Evolutionary conservation across 768 basidiomycete genomes (phyloP).

Genomic region (Pisolithus tinctorius): DNA sequence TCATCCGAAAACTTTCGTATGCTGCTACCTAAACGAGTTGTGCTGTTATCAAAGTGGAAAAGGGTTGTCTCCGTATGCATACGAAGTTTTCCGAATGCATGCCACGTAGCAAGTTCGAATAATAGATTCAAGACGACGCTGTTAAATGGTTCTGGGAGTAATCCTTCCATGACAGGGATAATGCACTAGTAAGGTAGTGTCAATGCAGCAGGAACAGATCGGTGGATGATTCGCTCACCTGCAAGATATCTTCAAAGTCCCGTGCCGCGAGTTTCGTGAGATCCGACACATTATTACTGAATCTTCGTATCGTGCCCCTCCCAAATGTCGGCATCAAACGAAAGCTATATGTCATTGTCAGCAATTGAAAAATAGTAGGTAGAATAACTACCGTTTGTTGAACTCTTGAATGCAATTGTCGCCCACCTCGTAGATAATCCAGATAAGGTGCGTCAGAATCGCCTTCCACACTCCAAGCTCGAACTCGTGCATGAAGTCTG

Average conservation of each 20-base stretch:
- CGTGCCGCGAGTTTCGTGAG: slow-evolving; percentile 30
- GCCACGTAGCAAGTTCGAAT: no score
- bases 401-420: slow-evolving; percentile 14
- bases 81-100: no score
- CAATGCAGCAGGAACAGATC: no score
- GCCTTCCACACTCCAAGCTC: background rate
- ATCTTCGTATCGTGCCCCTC: slow-evolving; percentile 22
- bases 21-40: no score
- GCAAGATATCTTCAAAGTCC: slow-evolving; percentile 35
- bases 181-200: no score
- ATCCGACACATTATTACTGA: slow-evolving; percentile 26
- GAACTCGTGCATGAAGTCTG: slow-evolving; percentile 29
- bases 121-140: no score
- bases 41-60: no score
- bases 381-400: slow-evolving; percentile 18
- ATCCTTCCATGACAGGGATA: no score
- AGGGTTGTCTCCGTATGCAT: no score
- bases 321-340: slow-evolving; percentile 28
- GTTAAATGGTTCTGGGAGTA: no score
- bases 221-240: slow-evolving; percentile 7
- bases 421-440: background rate
- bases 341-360: slow-evolving; percentile 7
- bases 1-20: no score
- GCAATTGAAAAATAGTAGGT: no score
- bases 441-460: background rate